phyloP scores from a whole-genome alignment of 306 rosid species.

The Pachyrhizus erosus region DNA sequence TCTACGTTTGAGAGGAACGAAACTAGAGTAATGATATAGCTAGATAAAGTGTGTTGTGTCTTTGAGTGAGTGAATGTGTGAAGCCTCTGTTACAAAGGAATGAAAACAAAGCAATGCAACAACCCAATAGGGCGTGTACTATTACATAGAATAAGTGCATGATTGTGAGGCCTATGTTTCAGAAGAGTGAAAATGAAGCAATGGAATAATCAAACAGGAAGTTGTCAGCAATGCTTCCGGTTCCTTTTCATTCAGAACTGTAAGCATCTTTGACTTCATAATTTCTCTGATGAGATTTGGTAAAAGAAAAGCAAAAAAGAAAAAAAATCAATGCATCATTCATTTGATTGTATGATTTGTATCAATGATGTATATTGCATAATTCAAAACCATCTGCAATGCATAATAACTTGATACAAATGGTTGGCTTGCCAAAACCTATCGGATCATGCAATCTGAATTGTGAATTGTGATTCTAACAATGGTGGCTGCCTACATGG shows the following conservation, averaged over 20 bases:
- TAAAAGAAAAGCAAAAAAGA: constrained; percentile 2
- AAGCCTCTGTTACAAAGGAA: not conserved
- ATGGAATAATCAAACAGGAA: not conserved
- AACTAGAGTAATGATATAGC: too few relatives aligned
- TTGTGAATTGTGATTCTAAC: not conserved
- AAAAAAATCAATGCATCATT: not conserved
- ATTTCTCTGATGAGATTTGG: not conserved
- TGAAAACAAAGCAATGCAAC: not conserved
- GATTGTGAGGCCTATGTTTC: not conserved
- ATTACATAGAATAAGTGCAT: not conserved
- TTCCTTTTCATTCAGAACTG: not conserved
- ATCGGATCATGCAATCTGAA: not conserved
- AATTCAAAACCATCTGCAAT: not conserved
- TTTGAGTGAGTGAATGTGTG: not conserved
- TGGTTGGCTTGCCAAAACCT: not conserved
- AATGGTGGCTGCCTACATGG: not conserved
- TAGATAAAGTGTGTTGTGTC: not conserved
- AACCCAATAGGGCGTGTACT: not conserved
- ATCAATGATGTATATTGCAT: not conserved
- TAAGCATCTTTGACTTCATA: not conserved
- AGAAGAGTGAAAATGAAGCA: constrained; percentile 3
- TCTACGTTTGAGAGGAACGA: not conserved
- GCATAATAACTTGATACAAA: not conserved
- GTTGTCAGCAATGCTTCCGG: not conserved
- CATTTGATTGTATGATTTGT: not conserved